Percentiles rank a stretch among this genome's conserved stretches.
These are phyloP conservation scores for Agrocybe pediades DNA, from an alignment of 768 basidiomycete genomes.

Conservation along the genomic window DNA sequence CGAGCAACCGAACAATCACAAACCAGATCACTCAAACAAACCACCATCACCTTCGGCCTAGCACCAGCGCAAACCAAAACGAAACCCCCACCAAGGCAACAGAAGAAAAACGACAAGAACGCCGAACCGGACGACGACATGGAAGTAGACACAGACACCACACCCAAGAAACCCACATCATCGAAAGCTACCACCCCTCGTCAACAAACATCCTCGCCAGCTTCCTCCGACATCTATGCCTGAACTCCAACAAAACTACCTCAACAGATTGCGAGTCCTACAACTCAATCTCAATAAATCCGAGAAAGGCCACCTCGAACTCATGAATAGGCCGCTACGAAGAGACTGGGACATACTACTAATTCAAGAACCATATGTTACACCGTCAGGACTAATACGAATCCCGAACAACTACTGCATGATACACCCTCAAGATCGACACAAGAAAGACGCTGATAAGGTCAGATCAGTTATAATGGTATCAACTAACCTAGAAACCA, in stretches of 20 bases:
- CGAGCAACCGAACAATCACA: neutral
- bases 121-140: too few relatives aligned
- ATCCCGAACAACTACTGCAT: constrained; percentile 18
- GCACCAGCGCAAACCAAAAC: neutral
- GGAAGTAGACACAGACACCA: too few relatives aligned
- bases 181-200: neutral
- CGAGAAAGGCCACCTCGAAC: constrained; percentile 13
- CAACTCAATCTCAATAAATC: constrained; percentile 21
- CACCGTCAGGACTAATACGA: constrained; percentile 7
- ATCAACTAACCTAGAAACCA: constrained; percentile 12
- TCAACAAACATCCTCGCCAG: neutral
- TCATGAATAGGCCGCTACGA: constrained; percentile 6
- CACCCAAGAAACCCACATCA: neutral
- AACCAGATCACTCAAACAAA: neutral
- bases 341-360: constrained; percentile 18
- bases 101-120: neutral
- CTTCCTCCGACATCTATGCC: neutral
- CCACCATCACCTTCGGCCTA: neutral
- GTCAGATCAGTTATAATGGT: constrained; percentile 22
- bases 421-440: constrained; percentile 17
- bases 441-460: neutral
- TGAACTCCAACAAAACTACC: neutral
- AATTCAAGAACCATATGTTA: constrained; percentile 20
- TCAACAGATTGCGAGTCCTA: constrained; percentile 6
- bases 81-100: too few relatives aligned